Percentiles rank a stretch among this genome's conserved stretches.
phyloP scores from a whole-genome alignment of 495 filamentous ascomycete genomes.

The Pseudomonodictys pantanalensis region DNA sequence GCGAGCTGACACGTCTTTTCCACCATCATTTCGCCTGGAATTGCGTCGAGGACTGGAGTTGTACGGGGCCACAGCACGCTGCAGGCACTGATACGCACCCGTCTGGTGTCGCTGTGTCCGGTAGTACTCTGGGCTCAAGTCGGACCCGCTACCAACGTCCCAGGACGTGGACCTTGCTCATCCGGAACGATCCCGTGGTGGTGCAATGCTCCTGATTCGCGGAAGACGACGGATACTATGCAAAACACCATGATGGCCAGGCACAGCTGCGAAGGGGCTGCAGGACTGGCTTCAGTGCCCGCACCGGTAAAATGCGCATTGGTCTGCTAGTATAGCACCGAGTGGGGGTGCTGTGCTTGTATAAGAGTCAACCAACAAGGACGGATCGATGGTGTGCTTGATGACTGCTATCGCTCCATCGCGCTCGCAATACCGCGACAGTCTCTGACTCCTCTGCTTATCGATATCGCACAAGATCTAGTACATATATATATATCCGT shows the following conservation, averaged over 20 bases:
- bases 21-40: not conserved
- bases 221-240: conserved; percentile 1
- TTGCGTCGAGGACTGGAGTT: not conserved
- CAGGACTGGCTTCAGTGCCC: not conserved
- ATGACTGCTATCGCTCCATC: conserved; percentile 31
- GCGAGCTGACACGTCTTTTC: not conserved
- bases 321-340: not conserved
- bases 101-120: conserved; percentile 4
- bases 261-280: not conserved
- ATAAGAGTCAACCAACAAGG: conserved; percentile 1
- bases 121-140: conserved; percentile 3
- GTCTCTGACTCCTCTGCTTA: conserved; percentile 4
- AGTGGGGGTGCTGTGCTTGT: conserved; percentile 13
- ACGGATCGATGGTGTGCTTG: conserved; percentile 32
- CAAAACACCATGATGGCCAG: conserved; percentile 30
- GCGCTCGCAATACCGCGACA: conserved; percentile 23
- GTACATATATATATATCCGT: not conserved
- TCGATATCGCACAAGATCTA: conserved; percentile 2
- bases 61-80: not conserved
- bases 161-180: conserved; percentile 23
- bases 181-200: conserved; percentile 19
- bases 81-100: conserved; percentile 12
- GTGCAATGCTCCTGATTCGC: conserved; percentile 16
- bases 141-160: conserved; percentile 2
- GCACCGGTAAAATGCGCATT: conserved; percentile 28